Evolutionary conservation across 495 filamentous ascomycete genomes (phyloP).

Genomic region (Cercophora newfieldiana): DNA sequence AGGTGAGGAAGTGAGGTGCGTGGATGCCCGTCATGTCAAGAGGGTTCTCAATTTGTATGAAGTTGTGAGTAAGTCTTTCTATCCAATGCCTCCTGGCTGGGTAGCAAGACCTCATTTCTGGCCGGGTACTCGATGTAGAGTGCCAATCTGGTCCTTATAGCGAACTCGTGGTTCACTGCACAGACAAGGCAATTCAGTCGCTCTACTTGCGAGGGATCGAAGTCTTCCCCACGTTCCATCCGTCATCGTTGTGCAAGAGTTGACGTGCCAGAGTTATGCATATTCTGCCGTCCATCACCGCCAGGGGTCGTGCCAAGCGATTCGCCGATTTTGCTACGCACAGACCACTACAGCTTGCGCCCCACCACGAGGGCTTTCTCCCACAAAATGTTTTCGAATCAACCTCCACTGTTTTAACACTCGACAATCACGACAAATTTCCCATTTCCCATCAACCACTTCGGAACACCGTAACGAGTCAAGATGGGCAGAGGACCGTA

Average conservation of each 20-base stretch:
- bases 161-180: no score
- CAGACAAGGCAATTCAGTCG: no score
- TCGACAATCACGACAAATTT: conserved; percentile 25
- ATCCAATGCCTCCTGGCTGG: no score
- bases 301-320: not conserved
- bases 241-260: not conserved
- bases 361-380: conserved; percentile 34
- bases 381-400: conserved; percentile 34
- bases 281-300: conserved; percentile 7
- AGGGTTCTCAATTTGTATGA: no score
- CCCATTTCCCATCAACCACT: conserved; percentile 34
- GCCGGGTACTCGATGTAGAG: no score
- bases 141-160: no score
- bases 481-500: conserved; percentile 55
- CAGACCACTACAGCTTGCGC: conserved; percentile 23
- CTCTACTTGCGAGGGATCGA: no score
- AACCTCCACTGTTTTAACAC: conserved; percentile 20
- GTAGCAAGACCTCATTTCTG: no score
- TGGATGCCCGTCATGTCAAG: no score
- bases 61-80: no score
- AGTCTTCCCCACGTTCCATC: no score
- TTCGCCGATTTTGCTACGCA: not conserved
- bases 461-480: conserved; percentile 33
- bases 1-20: no score
- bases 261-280: not conserved